Conservation (phyloP, 2,329 filamentous ascomycete genomes). For the Fusarium piperis region DNA sequence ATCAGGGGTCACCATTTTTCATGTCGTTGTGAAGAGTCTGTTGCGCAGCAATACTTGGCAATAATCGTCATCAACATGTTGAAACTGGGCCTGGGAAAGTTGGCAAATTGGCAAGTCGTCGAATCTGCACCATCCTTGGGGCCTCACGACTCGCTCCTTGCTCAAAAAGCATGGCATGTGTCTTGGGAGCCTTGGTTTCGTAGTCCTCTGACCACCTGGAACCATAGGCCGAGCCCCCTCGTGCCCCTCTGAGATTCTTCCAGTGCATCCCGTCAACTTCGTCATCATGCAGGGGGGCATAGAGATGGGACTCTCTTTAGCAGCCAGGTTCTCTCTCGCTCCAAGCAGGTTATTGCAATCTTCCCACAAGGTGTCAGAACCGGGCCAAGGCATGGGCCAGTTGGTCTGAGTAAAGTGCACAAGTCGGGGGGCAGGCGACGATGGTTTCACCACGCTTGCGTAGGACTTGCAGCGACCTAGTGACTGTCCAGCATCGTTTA, state of each 20-base stretch:
- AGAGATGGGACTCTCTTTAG: neutral
- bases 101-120: neutral
- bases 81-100: neutral
- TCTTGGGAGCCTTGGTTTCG: neutral
- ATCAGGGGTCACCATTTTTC: neutral
- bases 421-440: neutral
- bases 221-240: neutral
- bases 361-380: neutral
- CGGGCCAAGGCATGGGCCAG: neutral
- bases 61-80: neutral
- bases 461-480: neutral
- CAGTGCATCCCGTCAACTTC: neutral
- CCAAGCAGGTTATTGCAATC: neutral
- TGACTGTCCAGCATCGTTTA: neutral
- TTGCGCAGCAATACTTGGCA: neutral
- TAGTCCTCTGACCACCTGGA: neutral
- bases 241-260: neutral
- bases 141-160: neutral
- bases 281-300: neutral
- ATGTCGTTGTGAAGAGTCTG: neutral
- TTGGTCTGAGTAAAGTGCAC: neutral
- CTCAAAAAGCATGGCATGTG: neutral
- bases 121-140: neutral
- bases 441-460: neutral
- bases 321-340: neutral